Base-by-base conservation (phyloP, 345 rosid genomes). In the Melastoma malabathricum region DNA sequence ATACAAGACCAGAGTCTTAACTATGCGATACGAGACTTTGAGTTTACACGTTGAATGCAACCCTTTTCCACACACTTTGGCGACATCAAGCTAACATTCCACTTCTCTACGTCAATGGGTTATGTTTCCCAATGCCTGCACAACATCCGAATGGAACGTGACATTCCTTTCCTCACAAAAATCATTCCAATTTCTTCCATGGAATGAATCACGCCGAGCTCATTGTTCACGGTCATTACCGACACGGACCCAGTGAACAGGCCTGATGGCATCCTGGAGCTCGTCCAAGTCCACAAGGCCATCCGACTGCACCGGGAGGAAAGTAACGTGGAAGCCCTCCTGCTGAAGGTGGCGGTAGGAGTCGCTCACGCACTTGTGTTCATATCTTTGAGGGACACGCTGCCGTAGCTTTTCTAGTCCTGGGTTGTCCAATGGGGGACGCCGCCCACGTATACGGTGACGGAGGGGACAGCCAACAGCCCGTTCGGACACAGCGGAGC, bases 91-190 rank as follows among this genome's bases (percentile, higher is more conserved):
- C 86, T 81, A 23, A 81, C 83, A 69, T 87, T 84, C 95, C 98
- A 92, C 55, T 81, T 81, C 3, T 84, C 80, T 19, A 92, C 97
- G 63, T 88, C 82, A 41, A 92, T 54, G 3, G 87, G 89, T 59
- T n/a, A 92, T 92, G 83, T 92, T 92, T 59, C 95, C 98, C 31
- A 87, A 64, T 6, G 97, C 98, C 57, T 92, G 97, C 2, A 95
- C 97, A 0, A 94, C 98, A 55, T 92, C 97, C 6, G 95, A 83
- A 46, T 92, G 97, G 61, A 88, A 92, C 3, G 89, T 86, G 51
- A 88, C 73, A 12, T 75, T 87, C 16, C 68, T 68, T 64, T 92
- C 93, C 64, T 81, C 87, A 23, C 97, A 92, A 51, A 92, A 51
- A 92, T 77, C 54, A 48, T 18, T 47, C 99, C 97, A 16, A 84